Percentiles rank a stretch among this genome's conserved stretches.
These are phyloP conservation scores for Tricholoma terreum DNA, from an alignment of 768 basidiomycete species.

Conservation along the genomic window DNA sequence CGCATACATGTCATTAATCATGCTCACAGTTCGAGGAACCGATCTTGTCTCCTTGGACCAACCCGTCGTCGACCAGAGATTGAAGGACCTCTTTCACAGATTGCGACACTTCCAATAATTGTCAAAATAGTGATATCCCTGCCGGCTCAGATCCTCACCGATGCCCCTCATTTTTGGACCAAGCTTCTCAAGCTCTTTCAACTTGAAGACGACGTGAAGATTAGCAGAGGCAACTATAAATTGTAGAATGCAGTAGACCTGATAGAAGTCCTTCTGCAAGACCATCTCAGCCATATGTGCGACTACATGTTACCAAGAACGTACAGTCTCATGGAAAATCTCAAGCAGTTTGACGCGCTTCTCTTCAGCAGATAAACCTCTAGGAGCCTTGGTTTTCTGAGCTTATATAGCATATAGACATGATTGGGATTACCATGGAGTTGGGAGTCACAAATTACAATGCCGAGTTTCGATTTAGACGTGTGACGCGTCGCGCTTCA, in stretches of 20 bases:
- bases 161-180: slow-evolving; percentile 90
- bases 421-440: slow-evolving; percentile 4
- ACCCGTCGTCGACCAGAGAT: slow-evolving; percentile 80
- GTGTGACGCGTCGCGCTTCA: too few species aligned
- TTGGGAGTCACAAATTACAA: too few species aligned
- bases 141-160: slow-evolving; percentile 39
- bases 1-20: slow-evolving; percentile 16
- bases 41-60: slow-evolving; percentile 89
- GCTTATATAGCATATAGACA: not conserved
- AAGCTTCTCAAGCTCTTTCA: slow-evolving; percentile 92
- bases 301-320: slow-evolving; percentile 5
- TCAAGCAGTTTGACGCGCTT: slow-evolving; percentile 87
- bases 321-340: slow-evolving; percentile 89
- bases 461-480: too few species aligned
- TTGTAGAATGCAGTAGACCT: slow-evolving; percentile 34
- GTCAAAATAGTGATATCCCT: not conserved
- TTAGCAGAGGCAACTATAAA: not conserved
- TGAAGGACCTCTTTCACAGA: slow-evolving; percentile 91
- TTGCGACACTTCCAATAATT: slow-evolving; percentile 62
- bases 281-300: not conserved
- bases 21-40: slow-evolving; percentile 88
- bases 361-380: slow-evolving; percentile 87
- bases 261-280: slow-evolving; percentile 78
- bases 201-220: slow-evolving; percentile 32
- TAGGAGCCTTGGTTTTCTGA: slow-evolving; percentile 51